Percentiles rank a stretch among this genome's conserved stretches.
Conservation (phyloP, 1,139 yeast species). For the Sugiyamaella japonica region DNA sequence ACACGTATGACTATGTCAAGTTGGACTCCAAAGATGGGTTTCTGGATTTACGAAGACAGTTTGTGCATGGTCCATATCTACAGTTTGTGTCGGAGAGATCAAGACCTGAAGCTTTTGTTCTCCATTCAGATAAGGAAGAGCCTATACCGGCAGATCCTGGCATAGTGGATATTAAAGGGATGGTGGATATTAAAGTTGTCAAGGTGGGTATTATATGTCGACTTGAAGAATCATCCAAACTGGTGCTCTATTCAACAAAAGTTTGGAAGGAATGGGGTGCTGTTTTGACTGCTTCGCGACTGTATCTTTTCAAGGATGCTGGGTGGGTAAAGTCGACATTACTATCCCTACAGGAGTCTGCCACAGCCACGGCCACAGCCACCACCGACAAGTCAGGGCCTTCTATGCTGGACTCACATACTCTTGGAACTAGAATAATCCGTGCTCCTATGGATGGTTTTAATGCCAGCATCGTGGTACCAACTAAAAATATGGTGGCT, state of each 20-base stretch:
- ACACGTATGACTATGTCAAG: constrained; percentile 36
- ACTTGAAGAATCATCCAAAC: constrained; percentile 40
- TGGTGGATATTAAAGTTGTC: constrained; percentile 43
- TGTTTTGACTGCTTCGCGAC: constrained; percentile 44
- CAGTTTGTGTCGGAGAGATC: constrained; percentile 42
- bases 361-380: not conserved
- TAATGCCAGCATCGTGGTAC: constrained; percentile 40
- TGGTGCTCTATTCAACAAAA: constrained; percentile 37
- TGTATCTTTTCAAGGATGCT: constrained; percentile 45
- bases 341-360: not conserved
- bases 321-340: constrained; percentile 39
- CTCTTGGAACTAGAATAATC: constrained; percentile 26
- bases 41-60: constrained; percentile 35
- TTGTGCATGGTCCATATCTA: constrained; percentile 39
- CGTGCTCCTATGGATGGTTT: constrained; percentile 44
- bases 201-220: constrained; percentile 43
- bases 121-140: constrained; percentile 32
- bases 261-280: constrained; percentile 48
- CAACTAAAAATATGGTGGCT: constrained; percentile 44
- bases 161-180: constrained; percentile 42
- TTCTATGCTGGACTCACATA: not conserved
- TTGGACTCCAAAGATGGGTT: constrained; percentile 34
- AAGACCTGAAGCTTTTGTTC: constrained; percentile 41
- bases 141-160: constrained; percentile 41
- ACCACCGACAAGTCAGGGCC: not conserved